Evolutionary conservation across 75 land plant species (phyloP).

Genomic region (Cunninghamia lanceolata): DNA sequence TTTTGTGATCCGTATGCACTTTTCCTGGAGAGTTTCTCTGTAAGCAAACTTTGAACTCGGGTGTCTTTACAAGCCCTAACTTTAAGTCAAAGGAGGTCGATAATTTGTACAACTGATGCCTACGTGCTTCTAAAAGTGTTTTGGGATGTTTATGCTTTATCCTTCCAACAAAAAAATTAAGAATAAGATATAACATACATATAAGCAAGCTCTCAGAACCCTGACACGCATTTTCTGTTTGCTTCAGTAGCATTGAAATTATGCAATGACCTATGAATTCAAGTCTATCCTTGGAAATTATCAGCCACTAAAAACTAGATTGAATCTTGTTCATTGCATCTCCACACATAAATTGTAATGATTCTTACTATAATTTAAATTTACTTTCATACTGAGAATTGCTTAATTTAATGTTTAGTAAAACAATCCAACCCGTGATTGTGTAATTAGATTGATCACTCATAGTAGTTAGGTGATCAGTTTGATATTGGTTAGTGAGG

Average conservation of each 20-base stretch:
- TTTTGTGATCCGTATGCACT: too few relatives aligned
- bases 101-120: too few relatives aligned
- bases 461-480: neutral
- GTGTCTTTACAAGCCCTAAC: neutral
- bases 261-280: neutral
- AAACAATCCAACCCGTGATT: neutral
- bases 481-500: neutral
- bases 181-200: too few relatives aligned
- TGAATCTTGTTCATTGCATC: neutral
- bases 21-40: neutral
- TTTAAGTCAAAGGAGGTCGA: too few relatives aligned
- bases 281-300: too few relatives aligned
- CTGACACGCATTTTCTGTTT: neutral
- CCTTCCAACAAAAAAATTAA: neutral
- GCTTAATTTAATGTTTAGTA: neutral
- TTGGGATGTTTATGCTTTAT: too few relatives aligned
- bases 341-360: neutral
- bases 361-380: neutral
- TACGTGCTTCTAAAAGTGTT: too few relatives aligned
- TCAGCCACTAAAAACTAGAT: neutral
- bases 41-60: neutral
- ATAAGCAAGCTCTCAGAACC: too few relatives aligned
- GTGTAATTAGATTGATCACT: neutral
- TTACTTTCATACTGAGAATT: neutral
- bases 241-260: neutral